Evolutionary conservation across 164 flowering plant species (phyloP).

Genomic region (Vitis amurensis): DNA sequence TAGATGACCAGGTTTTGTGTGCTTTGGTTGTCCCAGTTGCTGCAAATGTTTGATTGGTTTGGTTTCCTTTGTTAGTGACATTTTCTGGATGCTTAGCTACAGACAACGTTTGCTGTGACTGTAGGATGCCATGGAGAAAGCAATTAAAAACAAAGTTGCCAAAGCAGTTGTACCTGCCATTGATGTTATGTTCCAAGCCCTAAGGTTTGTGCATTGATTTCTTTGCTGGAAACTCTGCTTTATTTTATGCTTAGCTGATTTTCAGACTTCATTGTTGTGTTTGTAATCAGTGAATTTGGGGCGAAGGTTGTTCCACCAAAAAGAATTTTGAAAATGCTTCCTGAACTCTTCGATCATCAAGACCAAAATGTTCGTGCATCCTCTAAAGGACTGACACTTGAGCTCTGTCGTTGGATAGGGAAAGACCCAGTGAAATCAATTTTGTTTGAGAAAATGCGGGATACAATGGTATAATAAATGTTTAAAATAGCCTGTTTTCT

Average conservation of each 20-base stretch:
- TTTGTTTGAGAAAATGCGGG: constrained; percentile 96
- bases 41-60: neutral
- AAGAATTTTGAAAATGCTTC: constrained; percentile 93
- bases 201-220: constrained; percentile 54
- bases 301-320: constrained; percentile 92
- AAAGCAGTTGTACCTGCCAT: constrained; percentile 99
- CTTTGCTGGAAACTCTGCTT: neutral
- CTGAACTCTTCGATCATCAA: constrained; percentile 98
- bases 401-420: constrained; percentile 99
- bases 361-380: constrained; percentile 99
- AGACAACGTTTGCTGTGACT: constrained; percentile 3
- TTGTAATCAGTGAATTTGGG: constrained; percentile 81
- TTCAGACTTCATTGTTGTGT: neutral
- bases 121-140: constrained; percentile 99
- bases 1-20: too few relatives aligned
- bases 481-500: neutral
- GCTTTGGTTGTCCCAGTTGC: neutral
- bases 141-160: constrained; percentile 92
- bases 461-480: constrained; percentile 77
- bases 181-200: constrained; percentile 99
- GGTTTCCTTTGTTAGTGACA: neutral
- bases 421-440: constrained; percentile 94
- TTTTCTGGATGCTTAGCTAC: constrained; percentile 1
- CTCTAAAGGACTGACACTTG: constrained; percentile 96
- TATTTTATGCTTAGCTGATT: neutral